Percentiles rank a stretch among this genome's conserved stretches.
Conservation (phyloP, 192 early-diverging fungal genomes). For the Backusella liffmaniae region DNA sequence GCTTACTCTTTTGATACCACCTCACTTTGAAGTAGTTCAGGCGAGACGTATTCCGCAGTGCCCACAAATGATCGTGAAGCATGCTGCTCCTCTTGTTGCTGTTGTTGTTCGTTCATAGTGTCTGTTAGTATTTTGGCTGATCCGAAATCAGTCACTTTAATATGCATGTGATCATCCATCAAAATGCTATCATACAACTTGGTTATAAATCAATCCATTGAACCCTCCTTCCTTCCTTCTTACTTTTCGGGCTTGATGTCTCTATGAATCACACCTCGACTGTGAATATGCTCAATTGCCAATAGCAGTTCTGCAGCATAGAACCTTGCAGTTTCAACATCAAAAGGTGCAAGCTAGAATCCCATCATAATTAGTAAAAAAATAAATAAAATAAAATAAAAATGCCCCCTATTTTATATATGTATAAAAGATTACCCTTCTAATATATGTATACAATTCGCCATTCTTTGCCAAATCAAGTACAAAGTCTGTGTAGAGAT, state of each 20-base stretch:
- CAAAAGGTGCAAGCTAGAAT: constrained; percentile 70
- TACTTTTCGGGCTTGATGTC: constrained; percentile 97
- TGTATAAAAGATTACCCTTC: constrained; percentile 45
- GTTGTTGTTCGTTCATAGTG: background rate
- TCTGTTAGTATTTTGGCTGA: constrained; percentile 78
- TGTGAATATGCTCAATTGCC: constrained; percentile 89
- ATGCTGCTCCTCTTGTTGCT: background rate
- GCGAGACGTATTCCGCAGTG: constrained; percentile 98
- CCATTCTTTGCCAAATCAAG: constrained; percentile 89
- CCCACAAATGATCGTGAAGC: constrained; percentile 91
- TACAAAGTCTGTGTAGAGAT: constrained; percentile 69
- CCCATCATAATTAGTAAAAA: no score
- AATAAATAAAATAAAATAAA: no score
- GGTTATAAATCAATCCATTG: background rate
- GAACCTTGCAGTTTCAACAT: constrained; percentile 70
- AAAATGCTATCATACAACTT: constrained; percentile 61
- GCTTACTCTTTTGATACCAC: constrained; percentile 69
- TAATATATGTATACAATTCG: constrained; percentile 85
- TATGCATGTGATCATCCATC: constrained; percentile 85
- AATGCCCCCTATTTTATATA: no score
- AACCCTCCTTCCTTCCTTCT: constrained; percentile 4
- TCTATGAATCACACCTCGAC: constrained; percentile 79
- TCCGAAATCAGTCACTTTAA: constrained; percentile 96
- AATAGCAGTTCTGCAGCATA: constrained; percentile 87
- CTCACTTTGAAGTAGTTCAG: constrained; percentile 91